Evolutionary conservation across 805 yeast species (phyloP), one percentile per base, ranked within the genome.

Genomic region (Pichia nakasei): DNA sequence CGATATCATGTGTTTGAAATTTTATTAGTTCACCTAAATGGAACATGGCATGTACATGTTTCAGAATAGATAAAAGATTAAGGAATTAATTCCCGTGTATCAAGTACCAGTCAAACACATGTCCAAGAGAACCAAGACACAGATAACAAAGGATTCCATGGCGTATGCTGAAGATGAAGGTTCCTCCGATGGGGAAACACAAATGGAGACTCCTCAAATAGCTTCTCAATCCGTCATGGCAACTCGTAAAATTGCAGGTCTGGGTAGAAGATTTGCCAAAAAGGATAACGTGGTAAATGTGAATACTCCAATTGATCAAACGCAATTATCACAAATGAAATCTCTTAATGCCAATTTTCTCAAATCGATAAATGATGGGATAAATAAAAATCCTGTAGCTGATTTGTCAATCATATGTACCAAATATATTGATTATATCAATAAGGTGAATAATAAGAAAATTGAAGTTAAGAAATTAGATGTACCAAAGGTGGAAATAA

Each of bases 141-240:
- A 86, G 60, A 66, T 85, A 39, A 61, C 64, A 0, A 72, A 73
- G 50, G 59, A 48, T n/a, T 52, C 47, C 12, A 43, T 39, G 12
- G 46, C 39, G 4, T 17, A 21, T 19, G 41, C 26, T n/a, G 38
- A 17, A 13, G 48, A 35, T 3, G 41, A 9, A 9, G 27, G 12
- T 4, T 27, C 34, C 7, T 66, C 63, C 32, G 66, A 68, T 33
- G 72, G 67, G 17, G 75, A 67, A 5, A 68, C 64, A 9, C 68
- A 52, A 13, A 52, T 62, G 38, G 52, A 55, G 7, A 49, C 57
- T 32, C 65, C 70, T 29, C 47, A 53, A n/a, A 57, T 49, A 38
- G 93, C 95, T 0, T 69, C 84, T 1, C 68, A 74, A 3, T 78
- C 70, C 5, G 79, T 76, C 6, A 61, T 87, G 73, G 75, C 87